Percentiles rank a stretch among this genome's conserved stretches.
Conservation (phyloP, 169 alveolate genomes). For the Fabrea salina region DNA sequence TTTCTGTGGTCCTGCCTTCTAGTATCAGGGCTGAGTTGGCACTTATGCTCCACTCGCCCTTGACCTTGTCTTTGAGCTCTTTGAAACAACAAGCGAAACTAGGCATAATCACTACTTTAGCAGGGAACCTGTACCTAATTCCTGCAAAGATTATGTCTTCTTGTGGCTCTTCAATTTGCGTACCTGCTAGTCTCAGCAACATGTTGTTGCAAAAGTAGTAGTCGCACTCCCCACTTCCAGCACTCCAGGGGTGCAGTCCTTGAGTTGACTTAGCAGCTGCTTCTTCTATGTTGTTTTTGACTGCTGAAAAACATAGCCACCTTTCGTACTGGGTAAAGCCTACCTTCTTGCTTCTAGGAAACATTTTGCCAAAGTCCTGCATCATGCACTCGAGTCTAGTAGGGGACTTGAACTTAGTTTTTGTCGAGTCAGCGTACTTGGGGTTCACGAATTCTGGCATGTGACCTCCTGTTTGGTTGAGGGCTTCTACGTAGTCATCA, state of each 20-base stretch:
- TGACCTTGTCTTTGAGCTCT: constrained; percentile 70
- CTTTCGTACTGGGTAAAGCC: constrained; percentile 80
- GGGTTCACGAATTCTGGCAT: constrained; percentile 95
- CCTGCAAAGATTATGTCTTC: constrained; percentile 50
- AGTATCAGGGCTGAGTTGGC: neutral
- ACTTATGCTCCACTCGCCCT: constrained; percentile 32
- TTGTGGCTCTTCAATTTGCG: constrained; percentile 43
- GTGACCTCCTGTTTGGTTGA: constrained; percentile 85
- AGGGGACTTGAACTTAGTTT: constrained; percentile 89
- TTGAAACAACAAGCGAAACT: constrained; percentile 73
- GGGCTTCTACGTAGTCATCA: constrained; percentile 65
- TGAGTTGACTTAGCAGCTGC: constrained; percentile 63
- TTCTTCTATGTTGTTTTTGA: constrained; percentile 74
- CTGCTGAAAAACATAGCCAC: constrained; percentile 82
- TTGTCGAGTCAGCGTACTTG: constrained; percentile 88
- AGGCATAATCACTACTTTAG: constrained; percentile 81
- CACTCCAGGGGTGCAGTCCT: constrained; percentile 74
- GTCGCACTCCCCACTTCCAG: constrained; percentile 81
- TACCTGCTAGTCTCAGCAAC: constrained; percentile 69
- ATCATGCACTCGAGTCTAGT: constrained; percentile 94
- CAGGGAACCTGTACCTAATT: constrained; percentile 70
- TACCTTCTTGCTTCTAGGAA: constrained; percentile 57
- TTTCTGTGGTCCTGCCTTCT: constrained; percentile 10
- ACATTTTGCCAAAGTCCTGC: constrained; percentile 87
- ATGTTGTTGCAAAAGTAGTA: constrained; percentile 66